Base-by-base conservation (phyloP, 1,284 basidiomycete species). In the Cryptococcus sp. region DNA sequence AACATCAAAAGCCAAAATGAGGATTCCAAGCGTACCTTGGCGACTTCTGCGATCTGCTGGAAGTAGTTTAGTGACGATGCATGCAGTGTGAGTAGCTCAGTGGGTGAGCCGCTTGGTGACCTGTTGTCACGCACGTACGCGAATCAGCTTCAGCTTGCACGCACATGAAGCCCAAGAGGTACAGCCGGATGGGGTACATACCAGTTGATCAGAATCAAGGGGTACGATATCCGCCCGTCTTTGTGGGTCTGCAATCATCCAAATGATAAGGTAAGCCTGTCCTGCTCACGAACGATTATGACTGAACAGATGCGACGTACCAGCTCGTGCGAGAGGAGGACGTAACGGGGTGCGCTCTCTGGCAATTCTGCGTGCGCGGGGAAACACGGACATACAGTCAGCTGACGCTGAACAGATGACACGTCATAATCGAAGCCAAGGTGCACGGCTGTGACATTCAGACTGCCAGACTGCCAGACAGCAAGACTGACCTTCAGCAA, bases 141-240 rank as follows among this genome's bases (percentile, higher is more conserved):
- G n/a, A 10, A 52, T 59, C 41, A 68, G 64, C 41, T 48, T 11
- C 10, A 42, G 30, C 47, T 19, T 19, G 16, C 7, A 27, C 8
- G 30, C 8, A 35, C 10, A 10, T 19, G 30, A 2, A 23, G 10
- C 47, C 1, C 7, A 8, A 27, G 47, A 38, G 45, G 45, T 22
- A 43, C 0, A 17, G 16, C 17, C 2, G 47, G 17, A 19, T 35
- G 11, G 25, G 39, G 35, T 25, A 63, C 69, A 47, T 52, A 85
- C 91, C 91, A 94, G 80, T 93, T 93, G 76, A 95, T 81, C 52
- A 94, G 81, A 3, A 91, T 85, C 16, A 93, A 81, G 1, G 91
- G 91, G 70, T 88, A 93, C 1, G 90, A 93, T 60, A 83, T 87
- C 40, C 94, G 83, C 3, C 93, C 93, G 69, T 97, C 94, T 5